These are phyloP conservation scores for Diversispora epigaea DNA, from an alignment of 192 early-diverging fungal genomes.

Conservation along the genomic window DNA sequence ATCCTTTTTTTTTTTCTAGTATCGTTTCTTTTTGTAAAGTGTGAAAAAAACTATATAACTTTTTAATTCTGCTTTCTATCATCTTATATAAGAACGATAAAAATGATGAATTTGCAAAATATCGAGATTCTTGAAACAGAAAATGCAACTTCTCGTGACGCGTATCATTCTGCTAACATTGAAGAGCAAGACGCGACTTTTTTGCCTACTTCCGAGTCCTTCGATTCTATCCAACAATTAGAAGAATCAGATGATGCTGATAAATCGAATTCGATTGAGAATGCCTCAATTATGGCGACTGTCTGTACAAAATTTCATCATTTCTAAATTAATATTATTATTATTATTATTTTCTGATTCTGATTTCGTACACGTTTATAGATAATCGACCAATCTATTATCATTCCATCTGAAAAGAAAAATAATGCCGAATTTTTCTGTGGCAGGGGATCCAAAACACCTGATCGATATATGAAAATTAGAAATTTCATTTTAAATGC, in stretches of 20 bases:
- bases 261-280: background rate
- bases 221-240: background rate
- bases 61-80: too few species aligned
- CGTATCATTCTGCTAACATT: background rate
- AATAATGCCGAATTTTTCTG: slow-evolving; percentile 66
- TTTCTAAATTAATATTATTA: background rate
- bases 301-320: background rate
- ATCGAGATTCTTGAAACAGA: background rate
- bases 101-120: background rate
- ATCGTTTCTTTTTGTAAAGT: too few species aligned
- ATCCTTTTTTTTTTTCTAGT: too few species aligned
- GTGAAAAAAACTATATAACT: too few species aligned
- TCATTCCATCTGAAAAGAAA: slow-evolving; percentile 51
- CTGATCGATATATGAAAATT: slow-evolving; percentile 84
- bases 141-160: background rate
- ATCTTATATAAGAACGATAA: background rate
- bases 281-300: background rate
- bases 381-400: slow-evolving; percentile 46
- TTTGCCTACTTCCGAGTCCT: background rate
- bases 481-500: slow-evolving; percentile 84
- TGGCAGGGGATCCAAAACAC: slow-evolving; percentile 74
- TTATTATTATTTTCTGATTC: background rate
- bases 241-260: background rate
- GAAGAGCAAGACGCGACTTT: background rate
- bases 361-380: background rate